Conservation (phyloP, 305 asterid species). For the Ajuga reptans region DNA sequence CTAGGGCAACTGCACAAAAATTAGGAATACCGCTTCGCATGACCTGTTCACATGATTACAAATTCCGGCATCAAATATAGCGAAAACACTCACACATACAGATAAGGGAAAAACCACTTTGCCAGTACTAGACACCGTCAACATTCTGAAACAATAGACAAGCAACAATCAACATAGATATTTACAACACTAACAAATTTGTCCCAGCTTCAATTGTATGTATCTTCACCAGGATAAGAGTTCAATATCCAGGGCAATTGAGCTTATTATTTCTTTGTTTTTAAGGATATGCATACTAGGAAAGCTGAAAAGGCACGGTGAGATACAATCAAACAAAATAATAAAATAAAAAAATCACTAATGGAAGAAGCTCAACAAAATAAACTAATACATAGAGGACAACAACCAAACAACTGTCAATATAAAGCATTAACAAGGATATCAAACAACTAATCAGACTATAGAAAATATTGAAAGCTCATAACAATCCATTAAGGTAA, state of each 20-base stretch:
- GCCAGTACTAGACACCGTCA: neutral
- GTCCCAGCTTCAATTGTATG: constrained; percentile 13
- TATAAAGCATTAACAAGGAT: neutral
- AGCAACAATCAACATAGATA: neutral
- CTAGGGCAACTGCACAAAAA: constrained; percentile 98
- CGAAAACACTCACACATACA: neutral
- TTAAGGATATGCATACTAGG: constrained; percentile 5
- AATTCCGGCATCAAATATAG: constrained; percentile 16
- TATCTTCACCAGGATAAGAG: constrained; percentile 5
- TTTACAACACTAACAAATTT: constrained; percentile 9
- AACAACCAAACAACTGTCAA: neutral
- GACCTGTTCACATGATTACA: constrained; percentile 37
- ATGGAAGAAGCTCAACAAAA: constrained; percentile 11
- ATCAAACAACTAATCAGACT: neutral
- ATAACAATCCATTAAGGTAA: neutral
- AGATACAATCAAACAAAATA: neutral
- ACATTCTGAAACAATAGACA: neutral
- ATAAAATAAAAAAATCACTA: neutral
- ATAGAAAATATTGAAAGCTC: constrained; percentile 5
- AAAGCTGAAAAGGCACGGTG: neutral
- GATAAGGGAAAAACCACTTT: constrained; percentile 5
- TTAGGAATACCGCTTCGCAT: constrained; percentile 91
- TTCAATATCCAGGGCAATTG: constrained; percentile 2
- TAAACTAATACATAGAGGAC: neutral
- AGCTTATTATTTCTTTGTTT: neutral